Conservation (phyloP, 768 basidiomycete species). For the Porpolomopsis calyptriformis region DNA sequence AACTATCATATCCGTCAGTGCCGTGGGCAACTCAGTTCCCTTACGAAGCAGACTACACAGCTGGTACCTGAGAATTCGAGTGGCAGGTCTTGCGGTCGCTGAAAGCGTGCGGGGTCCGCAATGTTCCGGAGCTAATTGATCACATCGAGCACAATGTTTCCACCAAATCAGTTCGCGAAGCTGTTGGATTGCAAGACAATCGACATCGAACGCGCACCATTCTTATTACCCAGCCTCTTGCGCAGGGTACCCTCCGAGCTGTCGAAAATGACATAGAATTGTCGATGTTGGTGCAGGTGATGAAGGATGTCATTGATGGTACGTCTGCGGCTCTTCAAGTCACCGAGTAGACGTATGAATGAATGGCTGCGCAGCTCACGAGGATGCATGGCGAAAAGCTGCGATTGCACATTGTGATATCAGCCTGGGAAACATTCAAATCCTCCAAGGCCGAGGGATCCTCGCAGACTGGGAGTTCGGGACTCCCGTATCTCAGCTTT, state of each 20-base stretch:
- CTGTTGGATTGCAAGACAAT: slow-evolving; percentile 2
- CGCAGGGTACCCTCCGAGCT: slow-evolving; percentile 1
- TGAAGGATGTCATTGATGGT: slow-evolving; percentile 8
- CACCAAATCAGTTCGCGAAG: slow-evolving; percentile 7
- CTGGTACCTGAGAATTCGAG: neutral
- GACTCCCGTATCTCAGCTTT: neutral
- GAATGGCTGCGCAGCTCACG: slow-evolving; percentile 3
- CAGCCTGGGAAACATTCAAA: slow-evolving; percentile 8
- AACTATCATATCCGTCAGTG: slow-evolving; percentile 7
- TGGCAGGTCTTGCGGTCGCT: slow-evolving; percentile 7
- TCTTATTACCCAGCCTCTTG: slow-evolving; percentile 8
- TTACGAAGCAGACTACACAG: neutral
- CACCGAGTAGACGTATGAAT: slow-evolving; percentile 1
- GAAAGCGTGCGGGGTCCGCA: neutral
- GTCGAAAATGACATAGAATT: neutral
- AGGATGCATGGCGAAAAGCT: slow-evolving; percentile 6
- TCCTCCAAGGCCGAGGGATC: slow-evolving; percentile 5
- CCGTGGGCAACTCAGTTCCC: slow-evolving; percentile 3
- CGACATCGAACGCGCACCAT: slow-evolving; percentile 6
- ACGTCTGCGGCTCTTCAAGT: neutral
- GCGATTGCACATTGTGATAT: slow-evolving; percentile 7
- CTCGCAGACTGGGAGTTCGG: slow-evolving; percentile 5
- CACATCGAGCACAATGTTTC: slow-evolving; percentile 4
- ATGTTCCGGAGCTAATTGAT: slow-evolving; percentile 3
- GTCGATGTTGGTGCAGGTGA: slow-evolving; percentile 2